Evolutionary conservation across 2,329 filamentous ascomycete species (phyloP), one percentile per base, ranked within the genome.

Genomic region (Nemania bipapillata): DNA sequence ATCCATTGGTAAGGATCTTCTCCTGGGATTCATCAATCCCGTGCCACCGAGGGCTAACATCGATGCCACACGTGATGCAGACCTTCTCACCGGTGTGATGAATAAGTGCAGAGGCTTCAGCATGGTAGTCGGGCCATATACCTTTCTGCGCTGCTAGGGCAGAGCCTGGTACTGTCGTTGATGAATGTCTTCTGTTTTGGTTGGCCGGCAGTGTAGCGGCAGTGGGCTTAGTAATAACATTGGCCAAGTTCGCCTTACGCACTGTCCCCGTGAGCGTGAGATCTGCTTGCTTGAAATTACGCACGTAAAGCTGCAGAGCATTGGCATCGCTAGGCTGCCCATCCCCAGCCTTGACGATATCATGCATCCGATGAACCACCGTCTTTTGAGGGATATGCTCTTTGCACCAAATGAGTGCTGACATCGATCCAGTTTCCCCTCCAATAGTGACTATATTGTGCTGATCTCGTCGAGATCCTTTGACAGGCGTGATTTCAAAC

Each of bases 231-330:
- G 87, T 86, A 30, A 87, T 88, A 58, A 87, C 86, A 65, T 88
- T 89, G 76, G 91, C 87, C 49, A 96, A 86, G 67, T 93, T 96
- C 24, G 96, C 95, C 80, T 97, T 97, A 63, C 96, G 91, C 24
- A 96, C 93, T 20, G 95, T 97, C 30, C 96, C 96, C 2, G 94
- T 97, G 74, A 97, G 83, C 2, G 92, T 89, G 47, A 95, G 86
- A 78, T 99, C 96, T 8, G 96, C 95, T 81, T 98, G 95, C 80
- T 99, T 99, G 84, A 93, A 97, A 66, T 91, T 94, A 73, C 91
- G 91, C 52, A 91, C 92, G 78, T 92, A 99, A 28, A 97, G 85
- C 79, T 97, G 94, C 57, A 99, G 82, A 9, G 92, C 93, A 74
- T 90, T 96, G 61, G 66, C 49, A 52, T 75, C 70, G 37, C 73